Evolutionary conservation across 768 basidiomycete species (phyloP), one percentile per base, ranked within the genome.

Genomic region (Suillus hirtellus): DNA sequence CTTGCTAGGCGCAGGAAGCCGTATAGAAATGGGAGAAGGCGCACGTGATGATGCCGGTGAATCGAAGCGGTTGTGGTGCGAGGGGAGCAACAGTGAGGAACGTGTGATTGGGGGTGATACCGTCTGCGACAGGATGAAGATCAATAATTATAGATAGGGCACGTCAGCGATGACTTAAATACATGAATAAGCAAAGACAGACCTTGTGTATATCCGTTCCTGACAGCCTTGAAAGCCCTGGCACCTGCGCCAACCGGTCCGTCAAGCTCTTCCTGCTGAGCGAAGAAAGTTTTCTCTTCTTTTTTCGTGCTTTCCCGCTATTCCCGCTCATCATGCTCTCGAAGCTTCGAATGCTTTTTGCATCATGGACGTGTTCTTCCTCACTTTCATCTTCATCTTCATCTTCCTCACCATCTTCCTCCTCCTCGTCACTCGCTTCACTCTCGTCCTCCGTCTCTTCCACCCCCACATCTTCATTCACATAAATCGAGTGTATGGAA

Each of bases 341-440:
- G 70, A 96, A 95, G 72, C 93, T 95, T 67, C 86, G 79, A 60
- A 95, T 90, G 68, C 93, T 94, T 76, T 89, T 80, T 49, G 86
- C 69, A 73, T 93, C 93, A 62, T 81, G 76, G 53, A 67, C 72
- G 58, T 76, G 67, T 63, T 78, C 71, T 27, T 73, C 76, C 14
- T 77, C 71, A 4, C 77, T 73, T 27, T 71, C 80, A 4, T 75
- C 79, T 6, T 78, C 79, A n/a, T 75, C 76, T 4, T 78, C 79
- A 19, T 75, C 76, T 4, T 77, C 80, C 19, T 76, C 80, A 5
- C 69, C 77, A 12, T 73, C 72, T 5, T 73, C 77, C 1, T 70
- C 74, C 0, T 62, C 72, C 0, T 63, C 65, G 1, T 56, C 56
- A 21, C 40, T 72, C 76, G 9, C 73, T 75, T 1, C 75, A 69